Evolutionary conservation across 805 yeast species (phyloP), one percentile per base, ranked within the genome.

Genomic region (Saccharomycopsis selenospora): DNA sequence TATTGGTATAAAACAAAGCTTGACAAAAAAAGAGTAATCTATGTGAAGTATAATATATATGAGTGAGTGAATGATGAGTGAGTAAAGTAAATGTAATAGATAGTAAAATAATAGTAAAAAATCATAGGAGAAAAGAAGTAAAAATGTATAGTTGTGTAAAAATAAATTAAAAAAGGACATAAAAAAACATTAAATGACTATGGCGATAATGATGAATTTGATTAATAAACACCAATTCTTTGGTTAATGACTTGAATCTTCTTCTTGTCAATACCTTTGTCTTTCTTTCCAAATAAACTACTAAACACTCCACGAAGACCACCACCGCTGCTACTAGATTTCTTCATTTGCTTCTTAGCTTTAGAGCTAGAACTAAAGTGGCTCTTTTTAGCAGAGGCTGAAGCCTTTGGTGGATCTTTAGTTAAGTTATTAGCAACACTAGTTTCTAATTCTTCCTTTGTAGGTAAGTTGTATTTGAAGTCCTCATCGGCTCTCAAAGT

Each of bases 161-260:
- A n/a, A n/a, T n/a, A n/a, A n/a, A n/a, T n/a, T n/a, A n/a, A n/a
- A n/a, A n/a, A n/a, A n/a, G n/a, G n/a, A n/a, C n/a, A n/a, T n/a
- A n/a, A n/a, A n/a, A n/a, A n/a, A n/a, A n/a, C n/a, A n/a, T n/a
- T n/a, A n/a, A n/a, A n/a, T n/a, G n/a, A n/a, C n/a, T n/a, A n/a
- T n/a, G n/a, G n/a, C n/a, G n/a, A n/a, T n/a, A n/a, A n/a, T n/a
- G n/a, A n/a, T n/a, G n/a, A n/a, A n/a, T n/a, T n/a, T n/a, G 33
- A 28, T 33, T 20, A 42, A 38, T 42, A 47, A 18, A 50, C 53
- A 2, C 53, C 53, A 36, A 50, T 50, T 27, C 48, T 28, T 40
- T 50, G 51, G 28, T 50, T 50, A 17, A 50, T 42, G 8, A 47
- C 53, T 36, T 47, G 40, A 6, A 50, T 47, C 20, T 50, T 48